These are phyloP conservation scores for Inonotus obliquus DNA, from an alignment of 1,284 basidiomycete species.

Conservation along the genomic window DNA sequence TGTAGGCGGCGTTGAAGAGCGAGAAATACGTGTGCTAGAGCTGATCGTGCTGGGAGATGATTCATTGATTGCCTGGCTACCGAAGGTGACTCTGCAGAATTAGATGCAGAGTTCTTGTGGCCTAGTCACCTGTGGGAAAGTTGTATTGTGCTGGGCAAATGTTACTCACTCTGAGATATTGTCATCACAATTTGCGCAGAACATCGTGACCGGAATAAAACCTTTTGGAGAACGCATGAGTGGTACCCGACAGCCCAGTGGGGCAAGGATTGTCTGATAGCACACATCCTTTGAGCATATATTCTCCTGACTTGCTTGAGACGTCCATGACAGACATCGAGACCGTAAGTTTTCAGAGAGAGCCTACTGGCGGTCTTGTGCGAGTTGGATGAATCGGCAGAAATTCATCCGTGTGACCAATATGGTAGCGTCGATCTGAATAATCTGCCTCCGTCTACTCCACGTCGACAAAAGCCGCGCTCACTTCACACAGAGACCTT, in stretches of 20 bases:
- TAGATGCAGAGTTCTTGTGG: background rate
- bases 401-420: background rate
- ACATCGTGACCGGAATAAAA: conserved; percentile 39
- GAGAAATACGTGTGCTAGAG: conserved; percentile 47
- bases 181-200: conserved; percentile 61
- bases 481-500: background rate
- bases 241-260: conserved; percentile 52
- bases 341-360: no score
- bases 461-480: conserved; percentile 11
- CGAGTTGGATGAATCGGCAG: no score
- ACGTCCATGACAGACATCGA: conserved; percentile 50
- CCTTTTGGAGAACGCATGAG: conserved; percentile 62
- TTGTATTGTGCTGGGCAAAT: background rate
- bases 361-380: background rate
- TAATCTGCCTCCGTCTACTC: conserved; percentile 3
- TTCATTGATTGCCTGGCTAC: conserved; percentile 21
- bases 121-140: background rate
- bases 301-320: conserved; percentile 57
- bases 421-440: background rate
- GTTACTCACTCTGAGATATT: conserved; percentile 30
- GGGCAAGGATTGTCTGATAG: conserved; percentile 62
- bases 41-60: conserved; percentile 40
- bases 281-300: conserved; percentile 77
- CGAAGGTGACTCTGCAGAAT: background rate
- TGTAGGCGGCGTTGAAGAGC: conserved; percentile 68